phyloP scores from a whole-genome alignment of 805 yeast species.

The Myxozyma sirexii region DNA sequence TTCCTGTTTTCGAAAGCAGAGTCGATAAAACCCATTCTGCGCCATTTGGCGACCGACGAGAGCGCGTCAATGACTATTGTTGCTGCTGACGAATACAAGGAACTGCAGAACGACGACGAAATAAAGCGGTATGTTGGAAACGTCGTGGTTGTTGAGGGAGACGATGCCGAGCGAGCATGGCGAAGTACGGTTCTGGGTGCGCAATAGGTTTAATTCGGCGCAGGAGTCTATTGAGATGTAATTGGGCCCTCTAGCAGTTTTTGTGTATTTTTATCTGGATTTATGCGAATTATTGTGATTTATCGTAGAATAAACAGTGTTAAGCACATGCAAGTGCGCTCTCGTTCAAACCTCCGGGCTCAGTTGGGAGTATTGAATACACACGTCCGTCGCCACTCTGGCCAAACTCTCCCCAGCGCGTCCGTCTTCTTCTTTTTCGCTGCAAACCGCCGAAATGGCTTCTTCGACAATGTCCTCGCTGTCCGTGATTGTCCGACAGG shows the following conservation, averaged over 20 bases:
- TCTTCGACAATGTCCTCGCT: not conserved
- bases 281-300: too few species aligned
- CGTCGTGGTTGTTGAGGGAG: constrained; percentile 14
- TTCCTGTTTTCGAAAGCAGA: constrained; percentile 17
- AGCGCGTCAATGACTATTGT: constrained; percentile 13
- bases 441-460: not conserved
- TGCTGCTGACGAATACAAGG: constrained; percentile 10
- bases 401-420: too few species aligned
- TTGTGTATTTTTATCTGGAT: not conserved
- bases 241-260: too few species aligned
- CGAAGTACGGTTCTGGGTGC: not conserved
- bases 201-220: not conserved
- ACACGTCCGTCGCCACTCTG: too few species aligned
- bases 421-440: too few species aligned
- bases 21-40: constrained; percentile 26
- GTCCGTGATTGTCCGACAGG: not conserved
- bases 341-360: too few species aligned
- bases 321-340: too few species aligned
- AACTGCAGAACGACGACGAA: constrained; percentile 10
- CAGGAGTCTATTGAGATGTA: too few species aligned
- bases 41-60: constrained; percentile 26
- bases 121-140: constrained; percentile 23
- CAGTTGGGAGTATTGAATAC: too few species aligned
- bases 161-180: constrained; percentile 8
- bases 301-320: too few species aligned